These are phyloP conservation scores for Larix kaempferi DNA, from an alignment of 75 land plant species.

Conservation along the genomic window DNA sequence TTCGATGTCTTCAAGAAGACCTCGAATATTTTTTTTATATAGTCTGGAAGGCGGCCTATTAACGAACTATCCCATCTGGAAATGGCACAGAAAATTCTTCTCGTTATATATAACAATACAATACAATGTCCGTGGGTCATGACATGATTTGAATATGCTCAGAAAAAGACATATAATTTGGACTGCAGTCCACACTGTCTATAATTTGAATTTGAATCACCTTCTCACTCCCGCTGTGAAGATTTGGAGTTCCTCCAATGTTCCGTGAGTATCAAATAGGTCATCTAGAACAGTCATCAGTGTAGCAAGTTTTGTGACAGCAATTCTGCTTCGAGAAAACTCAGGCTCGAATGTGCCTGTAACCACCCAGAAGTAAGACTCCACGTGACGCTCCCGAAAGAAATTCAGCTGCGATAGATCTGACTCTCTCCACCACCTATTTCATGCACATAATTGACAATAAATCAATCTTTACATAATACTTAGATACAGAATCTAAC, in stretches of 20 bases:
- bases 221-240: not conserved
- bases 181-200: too few relatives aligned
- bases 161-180: too few relatives aligned
- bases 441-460: not conserved
- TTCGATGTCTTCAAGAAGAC: constrained; percentile 8
- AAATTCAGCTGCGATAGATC: not conserved
- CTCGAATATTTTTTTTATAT: constrained; percentile 19
- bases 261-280: not conserved
- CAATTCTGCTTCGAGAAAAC: not conserved
- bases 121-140: not conserved
- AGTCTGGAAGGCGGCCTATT: constrained; percentile 19
- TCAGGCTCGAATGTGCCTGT: not conserved
- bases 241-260: not conserved
- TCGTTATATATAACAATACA: not conserved
- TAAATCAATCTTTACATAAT: not conserved
- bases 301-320: not conserved
- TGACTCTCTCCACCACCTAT: not conserved
- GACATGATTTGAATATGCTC: too few relatives aligned
- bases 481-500: not conserved
- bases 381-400: not conserved
- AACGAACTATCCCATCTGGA: not conserved
- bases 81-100: not conserved
- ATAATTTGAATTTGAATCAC: constrained; percentile 3
- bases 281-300: not conserved
- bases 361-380: not conserved